phyloP scores from a whole-genome alignment of 495 filamentous ascomycete species.

The Aspergillus carlsbadensis region DNA sequence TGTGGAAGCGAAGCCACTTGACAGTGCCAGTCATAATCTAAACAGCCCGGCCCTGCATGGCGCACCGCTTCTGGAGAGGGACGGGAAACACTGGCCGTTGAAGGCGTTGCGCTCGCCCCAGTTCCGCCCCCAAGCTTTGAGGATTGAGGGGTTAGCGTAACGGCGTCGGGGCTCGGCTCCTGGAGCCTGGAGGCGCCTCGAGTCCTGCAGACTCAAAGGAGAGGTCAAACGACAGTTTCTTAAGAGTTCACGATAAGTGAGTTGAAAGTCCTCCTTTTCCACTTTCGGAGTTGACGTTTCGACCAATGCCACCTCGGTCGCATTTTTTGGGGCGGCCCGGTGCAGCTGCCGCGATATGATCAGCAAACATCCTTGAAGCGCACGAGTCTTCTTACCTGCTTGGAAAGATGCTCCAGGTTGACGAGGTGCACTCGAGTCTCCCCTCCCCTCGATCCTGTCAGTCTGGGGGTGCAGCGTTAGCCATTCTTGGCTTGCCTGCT shows the following conservation, averaged over 20 bases:
- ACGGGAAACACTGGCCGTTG: not conserved
- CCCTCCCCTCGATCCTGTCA: not conserved
- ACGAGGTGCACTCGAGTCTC: not conserved
- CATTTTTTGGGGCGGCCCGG: constrained; percentile 1
- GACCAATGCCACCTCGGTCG: not conserved
- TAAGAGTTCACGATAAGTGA: too few relatives aligned
- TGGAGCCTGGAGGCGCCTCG: not conserved
- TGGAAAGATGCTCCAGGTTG: too few relatives aligned
- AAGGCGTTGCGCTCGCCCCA: not conserved
- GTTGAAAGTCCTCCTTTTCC: not conserved
- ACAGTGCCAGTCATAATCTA: not conserved
- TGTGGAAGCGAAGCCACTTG: not conserved
- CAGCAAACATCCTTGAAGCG: not conserved
- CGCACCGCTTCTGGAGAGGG: not conserved
- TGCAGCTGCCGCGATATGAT: constrained; percentile 2
- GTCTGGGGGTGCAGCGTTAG: not conserved
- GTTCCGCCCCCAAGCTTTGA: not conserved
- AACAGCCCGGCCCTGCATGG: not conserved
- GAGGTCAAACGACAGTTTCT: not conserved
- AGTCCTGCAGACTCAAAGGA: not conserved
- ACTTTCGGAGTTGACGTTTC: constrained; percentile 1
- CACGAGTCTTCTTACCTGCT: not conserved
- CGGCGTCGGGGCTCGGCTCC: not conserved
- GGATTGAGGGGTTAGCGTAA: constrained; percentile 6
- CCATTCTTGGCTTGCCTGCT: not conserved